Base-by-base conservation (phyloP, 2,329 filamentous ascomycete genomes). In the Aspergillus hortae region DNA sequence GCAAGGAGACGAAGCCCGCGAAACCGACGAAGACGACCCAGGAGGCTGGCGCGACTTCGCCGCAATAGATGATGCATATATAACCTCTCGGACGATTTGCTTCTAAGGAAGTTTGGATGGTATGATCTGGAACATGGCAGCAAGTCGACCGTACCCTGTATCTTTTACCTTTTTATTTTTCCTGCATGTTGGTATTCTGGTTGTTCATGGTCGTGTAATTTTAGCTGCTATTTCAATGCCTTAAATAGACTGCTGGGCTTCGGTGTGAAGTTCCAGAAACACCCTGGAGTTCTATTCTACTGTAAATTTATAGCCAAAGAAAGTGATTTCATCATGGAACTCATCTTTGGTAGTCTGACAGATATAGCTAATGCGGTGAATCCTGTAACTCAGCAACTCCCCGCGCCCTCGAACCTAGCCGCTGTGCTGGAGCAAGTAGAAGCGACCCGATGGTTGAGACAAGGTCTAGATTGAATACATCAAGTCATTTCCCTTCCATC, bases 1-100 rank as follows among this genome's bases (percentile, higher is more conserved):
- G 64, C 55, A 61, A 57, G 49, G 61, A 56, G 46, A 57, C 63
- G 54, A 54, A 58, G 38, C 51, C 57, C 54, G 52, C 53, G 11
- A 61, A 59, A 42, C 27, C 27, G 27, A 30, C 27, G 27, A 30
- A 30, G 27, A 30, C 27, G 2, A 11, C 9, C 3, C 27, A 30
- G 27, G 27, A 30, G 3, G 27, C 27, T 11, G 42, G 50, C 12
- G 55, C 56, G 30, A 53, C 53, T 36, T 46, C 59, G 43, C 58
- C 60, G 48, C 51, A 57, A 51, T 55, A 54, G 33, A 46, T 42
- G 30, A 40, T 41, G n/a, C 23, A 19, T 32, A 30, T 30, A 30
- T 30, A 30, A 30, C 27, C 27, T 7, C 27, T 10, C 27, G 27
- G n/a, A 35, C 25, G 9, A 19, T 46, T 40, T 40, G 27, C 27